phyloP scores from a whole-genome alignment of 2,329 filamentous ascomycete genomes.

The Fusarium poae region DNA sequence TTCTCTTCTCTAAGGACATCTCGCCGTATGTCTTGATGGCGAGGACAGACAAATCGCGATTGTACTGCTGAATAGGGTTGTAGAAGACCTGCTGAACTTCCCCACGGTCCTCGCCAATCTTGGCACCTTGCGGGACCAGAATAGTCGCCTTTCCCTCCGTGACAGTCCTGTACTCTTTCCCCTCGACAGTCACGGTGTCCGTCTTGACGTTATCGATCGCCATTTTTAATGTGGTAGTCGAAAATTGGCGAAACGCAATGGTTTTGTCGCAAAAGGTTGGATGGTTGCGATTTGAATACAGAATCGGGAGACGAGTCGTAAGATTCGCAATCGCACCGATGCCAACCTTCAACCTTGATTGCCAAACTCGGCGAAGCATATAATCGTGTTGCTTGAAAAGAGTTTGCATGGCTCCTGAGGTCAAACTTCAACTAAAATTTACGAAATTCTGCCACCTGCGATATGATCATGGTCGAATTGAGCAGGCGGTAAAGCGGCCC shows the following conservation, averaged over 20 bases:
- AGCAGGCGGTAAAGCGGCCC: constrained; percentile 20
- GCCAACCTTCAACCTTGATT: constrained; percentile 38
- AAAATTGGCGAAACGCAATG: constrained; percentile 32
- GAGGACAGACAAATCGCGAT: constrained; percentile 92
- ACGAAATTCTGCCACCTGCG: constrained; percentile 28
- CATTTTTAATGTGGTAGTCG: constrained; percentile 42
- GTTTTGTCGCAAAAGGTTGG: constrained; percentile 11
- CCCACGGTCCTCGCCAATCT: constrained; percentile 65
- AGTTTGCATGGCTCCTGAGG: constrained; percentile 30
- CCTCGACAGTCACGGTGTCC: constrained; percentile 54
- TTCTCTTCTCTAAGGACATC: constrained; percentile 65
- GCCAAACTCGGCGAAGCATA: constrained; percentile 34
- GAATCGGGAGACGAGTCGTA: not conserved
- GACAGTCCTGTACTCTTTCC: constrained; percentile 64
- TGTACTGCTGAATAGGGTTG: constrained; percentile 99
- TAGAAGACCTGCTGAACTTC: constrained; percentile 90
- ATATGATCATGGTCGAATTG: not conserved
- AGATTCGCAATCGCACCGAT: constrained; percentile 19
- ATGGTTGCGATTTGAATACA: constrained; percentile 6
- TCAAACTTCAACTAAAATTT: constrained; percentile 34
- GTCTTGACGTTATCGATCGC: constrained; percentile 32
- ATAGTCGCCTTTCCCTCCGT: constrained; percentile 71
- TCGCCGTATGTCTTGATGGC: constrained; percentile 91
- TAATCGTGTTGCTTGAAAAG: constrained; percentile 35
- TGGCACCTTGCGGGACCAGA: constrained; percentile 63